Percentiles rank a stretch among this genome's conserved stretches.
These are phyloP conservation scores for Neoboletus brunneissimus DNA, from an alignment of 768 basidiomycete species.

Conservation along the genomic window DNA sequence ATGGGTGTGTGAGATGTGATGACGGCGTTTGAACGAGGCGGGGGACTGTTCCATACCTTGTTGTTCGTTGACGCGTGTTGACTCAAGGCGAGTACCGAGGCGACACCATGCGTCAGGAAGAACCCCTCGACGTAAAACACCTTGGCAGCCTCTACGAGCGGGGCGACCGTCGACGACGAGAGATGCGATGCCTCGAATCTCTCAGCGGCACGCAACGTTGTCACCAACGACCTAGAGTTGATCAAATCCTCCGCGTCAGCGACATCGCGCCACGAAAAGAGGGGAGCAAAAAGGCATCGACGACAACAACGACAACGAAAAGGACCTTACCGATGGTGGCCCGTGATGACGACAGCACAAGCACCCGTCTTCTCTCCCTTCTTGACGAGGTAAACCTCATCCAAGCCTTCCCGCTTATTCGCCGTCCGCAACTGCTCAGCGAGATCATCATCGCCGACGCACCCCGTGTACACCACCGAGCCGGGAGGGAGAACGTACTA, in stretches of 20 bases:
- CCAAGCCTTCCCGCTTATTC: slow-evolving; percentile 89
- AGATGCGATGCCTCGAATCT: slow-evolving; percentile 83
- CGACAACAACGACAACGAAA: neutral
- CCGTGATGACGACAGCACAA: slow-evolving; percentile 93
- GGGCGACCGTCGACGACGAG: slow-evolving; percentile 67
- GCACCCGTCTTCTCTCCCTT: slow-evolving; percentile 89
- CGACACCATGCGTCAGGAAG: slow-evolving; percentile 92
- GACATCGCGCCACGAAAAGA: neutral
- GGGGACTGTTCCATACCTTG: slow-evolving; percentile 50
- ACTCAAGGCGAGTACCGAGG: slow-evolving; percentile 67
- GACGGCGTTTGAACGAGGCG: neutral
- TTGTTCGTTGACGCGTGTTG: slow-evolving; percentile 70
- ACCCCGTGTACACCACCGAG: slow-evolving; percentile 92
- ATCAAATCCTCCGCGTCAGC: neutral
- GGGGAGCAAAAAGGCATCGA: neutral
- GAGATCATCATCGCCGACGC: slow-evolving; percentile 91
- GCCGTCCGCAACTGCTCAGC: slow-evolving; percentile 85
- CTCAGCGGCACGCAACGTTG: slow-evolving; percentile 87
- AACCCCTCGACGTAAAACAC: slow-evolving; percentile 95
- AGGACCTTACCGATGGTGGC: slow-evolving; percentile 72
- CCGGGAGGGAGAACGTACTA: slow-evolving; percentile 87
- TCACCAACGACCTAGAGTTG: slow-evolving; percentile 76
- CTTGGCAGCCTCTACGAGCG: slow-evolving; percentile 75
- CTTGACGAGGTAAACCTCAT: slow-evolving; percentile 86
- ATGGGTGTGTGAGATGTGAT: neutral